Conservation (phyloP, 148 eudicot genomes). For the Salicornia ramosissima region DNA sequence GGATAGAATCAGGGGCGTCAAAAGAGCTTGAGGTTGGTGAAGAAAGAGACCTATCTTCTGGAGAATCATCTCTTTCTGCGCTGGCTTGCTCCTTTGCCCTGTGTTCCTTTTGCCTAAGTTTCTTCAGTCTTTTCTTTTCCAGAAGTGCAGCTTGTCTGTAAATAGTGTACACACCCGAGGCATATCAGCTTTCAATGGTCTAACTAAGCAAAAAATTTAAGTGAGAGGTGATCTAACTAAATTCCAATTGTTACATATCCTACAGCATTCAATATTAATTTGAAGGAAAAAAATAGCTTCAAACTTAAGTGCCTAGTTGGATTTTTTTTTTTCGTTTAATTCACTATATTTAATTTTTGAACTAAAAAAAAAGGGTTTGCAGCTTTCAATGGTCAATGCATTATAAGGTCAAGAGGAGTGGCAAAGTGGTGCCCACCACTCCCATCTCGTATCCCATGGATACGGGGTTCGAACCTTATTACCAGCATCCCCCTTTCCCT, state of each 20-base stretch:
- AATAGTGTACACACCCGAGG: conserved; percentile 2
- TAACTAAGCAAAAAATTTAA: background rate
- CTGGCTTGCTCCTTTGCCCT: conserved; percentile 48
- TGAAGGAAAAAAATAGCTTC: background rate
- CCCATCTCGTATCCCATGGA: too few species aligned
- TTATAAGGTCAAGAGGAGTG: too few species aligned
- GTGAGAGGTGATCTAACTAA: background rate
- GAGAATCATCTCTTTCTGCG: conserved; percentile 34
- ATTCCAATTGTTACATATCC: conserved; percentile 1
- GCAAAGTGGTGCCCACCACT: too few species aligned
- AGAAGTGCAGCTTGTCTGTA: conserved; percentile 60
- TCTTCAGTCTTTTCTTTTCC: conserved; percentile 71
- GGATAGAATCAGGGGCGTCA: conserved; percentile 30
- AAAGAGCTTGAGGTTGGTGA: conserved; percentile 36
- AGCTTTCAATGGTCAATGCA: too few species aligned
- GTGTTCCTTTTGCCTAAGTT: conserved; percentile 81
- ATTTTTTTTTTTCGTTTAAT: too few species aligned
- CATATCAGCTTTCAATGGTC: conserved; percentile 9
- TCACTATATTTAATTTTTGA: too few species aligned
- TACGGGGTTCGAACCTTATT: too few species aligned
- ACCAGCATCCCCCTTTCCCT: too few species aligned
- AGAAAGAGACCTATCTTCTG: conserved; percentile 32
- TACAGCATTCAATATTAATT: background rate
- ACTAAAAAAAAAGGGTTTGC: too few species aligned
- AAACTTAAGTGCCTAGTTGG: too few species aligned